These are phyloP conservation scores for Dryas integrifolia DNA, from an alignment of 331 rosid species.

Conservation along the genomic window DNA sequence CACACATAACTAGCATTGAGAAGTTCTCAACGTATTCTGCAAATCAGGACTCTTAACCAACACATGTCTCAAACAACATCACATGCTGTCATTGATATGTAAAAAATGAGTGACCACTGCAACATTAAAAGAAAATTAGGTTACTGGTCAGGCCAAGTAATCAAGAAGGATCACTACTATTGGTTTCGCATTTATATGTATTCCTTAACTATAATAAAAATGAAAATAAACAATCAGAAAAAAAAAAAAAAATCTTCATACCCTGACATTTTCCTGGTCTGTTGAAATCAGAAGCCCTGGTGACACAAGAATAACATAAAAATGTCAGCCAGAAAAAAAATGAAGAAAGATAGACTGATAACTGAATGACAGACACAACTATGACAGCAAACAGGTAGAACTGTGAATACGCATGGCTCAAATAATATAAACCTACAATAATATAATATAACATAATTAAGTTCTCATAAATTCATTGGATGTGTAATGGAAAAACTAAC, in stretches of 20 bases:
- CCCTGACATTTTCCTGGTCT: constrained; percentile 31
- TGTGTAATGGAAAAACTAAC: background rate
- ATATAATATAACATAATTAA: too few species aligned
- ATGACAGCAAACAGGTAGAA: background rate
- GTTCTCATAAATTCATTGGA: too few species aligned
- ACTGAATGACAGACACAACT: background rate
- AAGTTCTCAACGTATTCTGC: background rate
- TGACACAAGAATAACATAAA: background rate
- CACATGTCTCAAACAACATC: background rate
- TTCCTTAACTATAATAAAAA: background rate
- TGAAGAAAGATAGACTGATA: too few species aligned
- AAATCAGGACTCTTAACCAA: background rate
- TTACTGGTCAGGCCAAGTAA: background rate
- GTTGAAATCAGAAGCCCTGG: constrained; percentile 23
- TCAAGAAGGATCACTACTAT: background rate
- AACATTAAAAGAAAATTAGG: background rate
- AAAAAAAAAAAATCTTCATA: background rate
- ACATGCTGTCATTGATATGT: too few species aligned
- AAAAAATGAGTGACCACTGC: background rate
- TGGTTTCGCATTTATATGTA: background rate
- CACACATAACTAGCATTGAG: too few species aligned
- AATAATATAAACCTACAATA: background rate
- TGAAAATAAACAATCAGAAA: background rate
- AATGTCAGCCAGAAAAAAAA: background rate
- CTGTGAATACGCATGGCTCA: background rate